A percentile compares a stretch with the other conserved stretches of the same genome.
Evolutionary conservation across 257 asterid species (phyloP).

Genomic region (Lantana camara): DNA sequence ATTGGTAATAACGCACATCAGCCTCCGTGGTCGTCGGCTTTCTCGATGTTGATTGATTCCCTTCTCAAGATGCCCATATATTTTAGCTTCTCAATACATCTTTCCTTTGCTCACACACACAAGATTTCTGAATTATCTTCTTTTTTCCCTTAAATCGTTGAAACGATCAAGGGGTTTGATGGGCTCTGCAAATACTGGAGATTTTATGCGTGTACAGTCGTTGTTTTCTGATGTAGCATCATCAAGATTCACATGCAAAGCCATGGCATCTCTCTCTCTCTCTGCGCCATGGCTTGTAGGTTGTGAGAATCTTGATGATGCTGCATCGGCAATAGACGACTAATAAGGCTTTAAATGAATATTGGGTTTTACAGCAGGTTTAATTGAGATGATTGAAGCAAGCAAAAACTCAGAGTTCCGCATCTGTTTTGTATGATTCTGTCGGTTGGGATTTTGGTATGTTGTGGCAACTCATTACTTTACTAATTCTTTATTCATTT

Average conservation of each 20-base stretch:
- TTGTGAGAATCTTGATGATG: conserved; percentile 67
- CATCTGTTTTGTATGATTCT: background rate
- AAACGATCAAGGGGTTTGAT: background rate
- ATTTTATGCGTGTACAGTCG: conserved; percentile 36
- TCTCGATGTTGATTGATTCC: conserved; percentile 12
- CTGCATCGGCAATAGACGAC: conserved; percentile 63
- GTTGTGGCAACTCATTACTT: conserved; percentile 9
- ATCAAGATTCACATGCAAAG: conserved; percentile 57
- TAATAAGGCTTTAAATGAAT: conserved; percentile 11
- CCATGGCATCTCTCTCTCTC: conserved; percentile 8
- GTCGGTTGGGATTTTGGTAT: conserved; percentile 9
- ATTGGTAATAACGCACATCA: background rate
- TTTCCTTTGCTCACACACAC: background rate
- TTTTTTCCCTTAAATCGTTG: background rate
- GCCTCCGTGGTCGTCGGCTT: background rate
- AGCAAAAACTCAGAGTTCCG: background rate
- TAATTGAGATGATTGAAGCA: background rate
- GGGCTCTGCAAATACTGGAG: conserved; percentile 20
- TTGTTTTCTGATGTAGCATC: conserved; percentile 58
- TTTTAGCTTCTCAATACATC: background rate
- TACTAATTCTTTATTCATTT: background rate
- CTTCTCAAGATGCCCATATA: background rate
- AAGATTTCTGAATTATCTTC: background rate
- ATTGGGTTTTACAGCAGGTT: background rate
- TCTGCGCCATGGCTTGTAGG: conserved; percentile 4